These are phyloP conservation scores for Neurospora sp. DNA, from an alignment of 495 filamentous ascomycete genomes.

Conservation along the genomic window DNA sequence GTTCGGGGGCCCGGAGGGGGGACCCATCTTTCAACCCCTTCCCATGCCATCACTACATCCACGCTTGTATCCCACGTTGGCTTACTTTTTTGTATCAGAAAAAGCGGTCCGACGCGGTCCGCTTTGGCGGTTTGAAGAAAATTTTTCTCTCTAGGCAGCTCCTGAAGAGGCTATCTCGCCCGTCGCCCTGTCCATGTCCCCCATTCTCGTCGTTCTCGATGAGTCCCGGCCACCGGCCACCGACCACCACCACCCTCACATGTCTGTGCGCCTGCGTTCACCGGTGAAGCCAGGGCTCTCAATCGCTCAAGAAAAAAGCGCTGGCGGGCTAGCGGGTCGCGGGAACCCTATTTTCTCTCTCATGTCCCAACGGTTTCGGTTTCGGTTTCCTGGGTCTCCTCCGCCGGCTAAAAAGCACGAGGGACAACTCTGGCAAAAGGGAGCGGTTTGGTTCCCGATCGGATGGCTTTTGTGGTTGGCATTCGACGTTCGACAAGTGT, in stretches of 20 bases:
- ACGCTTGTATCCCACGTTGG: background rate
- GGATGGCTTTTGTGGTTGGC: background rate
- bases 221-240: background rate
- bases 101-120: background rate
- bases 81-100: background rate
- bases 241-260: background rate
- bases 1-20: background rate
- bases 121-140: background rate
- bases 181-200: background rate
- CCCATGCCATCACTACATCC: background rate
- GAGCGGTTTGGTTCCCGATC: background rate
- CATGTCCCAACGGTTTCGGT: background rate
- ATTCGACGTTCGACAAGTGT: background rate
- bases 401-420: background rate
- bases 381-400: background rate
- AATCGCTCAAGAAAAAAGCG: background rate
- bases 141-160: background rate
- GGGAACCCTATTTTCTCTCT: background rate
- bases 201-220: background rate
- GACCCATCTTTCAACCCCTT: background rate
- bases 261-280: background rate
- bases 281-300: background rate
- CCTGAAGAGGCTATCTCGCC: background rate
- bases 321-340: background rate
- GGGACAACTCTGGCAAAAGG: background rate